Conservation (phyloP, 2,329 filamentous ascomycete genomes). For the Stemphylium lycopersici region DNA sequence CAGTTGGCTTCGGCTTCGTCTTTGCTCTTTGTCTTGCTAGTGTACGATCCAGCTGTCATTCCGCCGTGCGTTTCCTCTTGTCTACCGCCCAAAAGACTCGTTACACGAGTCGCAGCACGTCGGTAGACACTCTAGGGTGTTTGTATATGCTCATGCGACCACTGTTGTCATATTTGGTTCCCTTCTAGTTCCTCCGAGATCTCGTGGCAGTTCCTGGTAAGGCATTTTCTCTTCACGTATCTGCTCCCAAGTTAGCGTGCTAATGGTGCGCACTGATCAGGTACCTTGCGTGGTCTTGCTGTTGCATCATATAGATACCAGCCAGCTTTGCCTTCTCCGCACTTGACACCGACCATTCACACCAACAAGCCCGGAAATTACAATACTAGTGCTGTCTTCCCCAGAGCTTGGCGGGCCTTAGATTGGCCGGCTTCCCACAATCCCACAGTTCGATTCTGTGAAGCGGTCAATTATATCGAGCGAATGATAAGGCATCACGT, state of each 20-base stretch:
- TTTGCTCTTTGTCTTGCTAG: slow-evolving; percentile 22
- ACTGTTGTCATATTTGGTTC: slow-evolving; percentile 17
- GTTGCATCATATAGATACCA: slow-evolving; percentile 32
- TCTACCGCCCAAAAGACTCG: slow-evolving; percentile 15
- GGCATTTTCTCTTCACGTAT: slow-evolving; percentile 15
- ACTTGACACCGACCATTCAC: slow-evolving; percentile 22
- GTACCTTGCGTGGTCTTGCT: slow-evolving; percentile 16
- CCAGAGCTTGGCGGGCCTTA: slow-evolving; percentile 1
- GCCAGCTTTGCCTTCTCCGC: slow-evolving; percentile 15
- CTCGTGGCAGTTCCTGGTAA: slow-evolving; percentile 38
- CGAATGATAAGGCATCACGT: slow-evolving; percentile 24
- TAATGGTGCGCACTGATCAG: slow-evolving; percentile 26
- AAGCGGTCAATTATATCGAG: slow-evolving; percentile 28
- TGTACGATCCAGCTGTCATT: slow-evolving; percentile 13
- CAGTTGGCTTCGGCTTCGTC: slow-evolving; percentile 27
- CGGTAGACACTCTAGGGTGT: slow-evolving; percentile 35
- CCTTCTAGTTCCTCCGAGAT: slow-evolving; percentile 19
- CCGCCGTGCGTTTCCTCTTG: slow-evolving; percentile 18
- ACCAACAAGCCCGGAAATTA: slow-evolving; percentile 4
- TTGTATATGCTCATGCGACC: slow-evolving; percentile 38
- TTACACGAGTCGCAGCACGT: slow-evolving; percentile 28
- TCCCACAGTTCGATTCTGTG: slow-evolving; percentile 30
- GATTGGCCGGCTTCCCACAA: slow-evolving; percentile 12
- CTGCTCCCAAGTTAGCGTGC: slow-evolving; percentile 21
- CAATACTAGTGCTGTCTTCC: slow-evolving; percentile 9